Conservation (phyloP, 148 eudicot genomes). For the Camellia lanceoleosa region DNA sequence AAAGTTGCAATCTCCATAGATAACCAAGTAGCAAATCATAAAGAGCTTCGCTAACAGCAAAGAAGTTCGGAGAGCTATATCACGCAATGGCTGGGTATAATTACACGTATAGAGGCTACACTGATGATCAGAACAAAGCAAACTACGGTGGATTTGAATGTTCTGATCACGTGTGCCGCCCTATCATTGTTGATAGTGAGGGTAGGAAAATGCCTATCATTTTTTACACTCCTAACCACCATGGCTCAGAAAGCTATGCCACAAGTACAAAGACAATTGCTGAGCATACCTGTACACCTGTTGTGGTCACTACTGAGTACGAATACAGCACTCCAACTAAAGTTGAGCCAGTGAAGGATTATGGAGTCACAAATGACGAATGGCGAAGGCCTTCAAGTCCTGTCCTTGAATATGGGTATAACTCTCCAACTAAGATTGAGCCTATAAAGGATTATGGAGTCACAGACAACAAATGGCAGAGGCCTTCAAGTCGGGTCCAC, state of each 20-base stretch:
- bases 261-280: not conserved
- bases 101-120: not conserved
- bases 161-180: conserved; percentile 11
- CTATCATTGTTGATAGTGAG: conserved; percentile 4
- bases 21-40: not conserved
- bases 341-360: conserved; percentile 2
- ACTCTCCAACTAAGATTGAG: not conserved
- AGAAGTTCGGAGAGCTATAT: not conserved
- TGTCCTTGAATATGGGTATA: not conserved
- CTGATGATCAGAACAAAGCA: not conserved
- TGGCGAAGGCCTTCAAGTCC: conserved; percentile 18
- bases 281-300: conserved; percentile 3
- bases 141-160: not conserved
- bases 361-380: conserved; percentile 8
- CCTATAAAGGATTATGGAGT: not conserved
- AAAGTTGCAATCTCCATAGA: not conserved
- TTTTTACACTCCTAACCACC: not conserved
- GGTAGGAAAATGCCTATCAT: conserved; percentile 17
- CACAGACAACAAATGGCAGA: not conserved
- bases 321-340: not conserved
- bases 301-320: conserved; percentile 1
- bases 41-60: not conserved
- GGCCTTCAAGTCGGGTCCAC: conserved; percentile 12
- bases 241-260: not conserved
- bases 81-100: conserved; percentile 1